phyloP scores from a whole-genome alignment of 2,329 filamentous ascomycete species.

The Diaporthe sp. region DNA sequence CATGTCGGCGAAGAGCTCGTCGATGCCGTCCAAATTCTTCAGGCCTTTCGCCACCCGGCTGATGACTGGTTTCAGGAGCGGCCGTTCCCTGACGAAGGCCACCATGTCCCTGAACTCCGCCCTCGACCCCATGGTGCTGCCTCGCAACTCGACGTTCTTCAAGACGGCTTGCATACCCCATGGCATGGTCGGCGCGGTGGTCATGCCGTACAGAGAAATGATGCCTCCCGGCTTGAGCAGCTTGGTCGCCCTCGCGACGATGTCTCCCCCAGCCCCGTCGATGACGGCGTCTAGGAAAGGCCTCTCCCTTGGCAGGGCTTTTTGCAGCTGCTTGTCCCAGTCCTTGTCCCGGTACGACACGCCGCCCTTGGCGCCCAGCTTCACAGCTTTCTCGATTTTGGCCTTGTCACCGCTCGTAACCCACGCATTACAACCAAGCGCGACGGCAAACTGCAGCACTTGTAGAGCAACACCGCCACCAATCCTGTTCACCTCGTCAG shows the following conservation, averaged over 20 bases:
- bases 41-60: slow-evolving; percentile 81
- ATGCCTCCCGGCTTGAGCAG: slow-evolving; percentile 86
- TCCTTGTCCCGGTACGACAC: slow-evolving; percentile 82
- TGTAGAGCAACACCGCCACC: slow-evolving; percentile 92
- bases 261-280: slow-evolving; percentile 90
- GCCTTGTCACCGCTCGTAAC: slow-evolving; percentile 81
- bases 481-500: slow-evolving; percentile 60
- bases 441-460: slow-evolving; percentile 83
- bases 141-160: slow-evolving; percentile 88
- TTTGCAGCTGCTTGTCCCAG: slow-evolving; percentile 84
- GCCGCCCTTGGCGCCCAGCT: slow-evolving; percentile 84
- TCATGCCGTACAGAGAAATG: slow-evolving; percentile 95
- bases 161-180: slow-evolving; percentile 88
- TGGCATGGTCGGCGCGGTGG: slow-evolving; percentile 84
- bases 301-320: slow-evolving; percentile 73
- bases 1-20: slow-evolving; percentile 89
- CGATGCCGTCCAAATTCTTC: slow-evolving; percentile 82
- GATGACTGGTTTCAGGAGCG: slow-evolving; percentile 79
- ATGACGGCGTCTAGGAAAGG: slow-evolving; percentile 85
- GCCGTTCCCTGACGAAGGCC: slow-evolving; percentile 79
- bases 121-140: slow-evolving; percentile 91
- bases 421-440: slow-evolving; percentile 81
- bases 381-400: slow-evolving; percentile 80
- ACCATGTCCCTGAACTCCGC: slow-evolving; percentile 95
- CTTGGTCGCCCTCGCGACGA: slow-evolving; percentile 76